These are phyloP conservation scores for Waltergamsia citrina DNA, from an alignment of 2,329 filamentous ascomycete species.

Conservation along the genomic window DNA sequence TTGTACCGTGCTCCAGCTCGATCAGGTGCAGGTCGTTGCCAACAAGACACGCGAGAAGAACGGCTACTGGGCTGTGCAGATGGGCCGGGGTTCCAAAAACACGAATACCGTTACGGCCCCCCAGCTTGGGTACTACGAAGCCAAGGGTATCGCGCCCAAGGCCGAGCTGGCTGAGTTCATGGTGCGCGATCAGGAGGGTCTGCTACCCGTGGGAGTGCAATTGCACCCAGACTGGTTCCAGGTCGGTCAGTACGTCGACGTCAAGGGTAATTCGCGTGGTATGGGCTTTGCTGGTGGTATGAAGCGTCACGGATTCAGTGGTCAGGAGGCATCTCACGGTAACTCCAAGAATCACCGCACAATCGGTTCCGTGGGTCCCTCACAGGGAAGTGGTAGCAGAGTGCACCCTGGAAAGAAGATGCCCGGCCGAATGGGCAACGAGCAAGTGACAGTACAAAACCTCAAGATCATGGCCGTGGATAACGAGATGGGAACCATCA, in stretches of 20 bases:
- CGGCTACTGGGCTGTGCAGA: slow-evolving; percentile 90
- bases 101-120: slow-evolving; percentile 72
- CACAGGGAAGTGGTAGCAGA: slow-evolving; percentile 85
- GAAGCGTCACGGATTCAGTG: slow-evolving; percentile 87
- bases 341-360: slow-evolving; percentile 90
- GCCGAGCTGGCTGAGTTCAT: slow-evolving; percentile 77
- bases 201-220: slow-evolving; percentile 65
- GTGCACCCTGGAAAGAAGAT: slow-evolving; percentile 96
- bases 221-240: slow-evolving; percentile 87
- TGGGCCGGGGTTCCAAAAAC: slow-evolving; percentile 69
- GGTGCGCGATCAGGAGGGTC: slow-evolving; percentile 62
- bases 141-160: slow-evolving; percentile 75
- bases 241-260: slow-evolving; percentile 84
- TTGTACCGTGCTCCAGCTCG: slow-evolving; percentile 89
- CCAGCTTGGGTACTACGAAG: slow-evolving; percentile 79
- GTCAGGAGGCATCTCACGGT: slow-evolving; percentile 89
- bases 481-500: slow-evolving; percentile 74
- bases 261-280: slow-evolving; percentile 67
- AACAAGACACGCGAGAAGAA: slow-evolving; percentile 74
- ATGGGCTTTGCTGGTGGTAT: slow-evolving; percentile 96
- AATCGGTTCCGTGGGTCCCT: slow-evolving; percentile 81
- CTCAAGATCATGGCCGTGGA: slow-evolving; percentile 83
- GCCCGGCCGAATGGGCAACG: slow-evolving; percentile 89
- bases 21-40: slow-evolving; percentile 80
- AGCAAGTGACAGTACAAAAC: slow-evolving; percentile 85